Percentiles rank a stretch among this genome's conserved stretches.
Evolutionary conservation across 108 stramenopile species (phyloP).

Genomic region (Schizochytrium sp.): DNA sequence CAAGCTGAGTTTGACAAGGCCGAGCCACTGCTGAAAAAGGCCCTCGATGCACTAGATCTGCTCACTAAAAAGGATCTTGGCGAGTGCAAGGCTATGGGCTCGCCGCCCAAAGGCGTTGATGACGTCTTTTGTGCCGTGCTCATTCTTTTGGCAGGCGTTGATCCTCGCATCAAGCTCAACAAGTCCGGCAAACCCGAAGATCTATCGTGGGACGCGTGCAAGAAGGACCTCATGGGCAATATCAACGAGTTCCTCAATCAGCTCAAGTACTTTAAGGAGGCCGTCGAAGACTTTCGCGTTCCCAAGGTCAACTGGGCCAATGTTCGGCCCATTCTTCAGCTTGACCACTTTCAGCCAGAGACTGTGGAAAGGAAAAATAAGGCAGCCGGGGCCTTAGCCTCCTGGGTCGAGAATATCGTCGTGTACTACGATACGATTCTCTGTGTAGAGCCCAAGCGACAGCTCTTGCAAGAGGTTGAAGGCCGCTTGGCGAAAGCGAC

Average conservation of each 20-base stretch:
- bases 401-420: constrained; percentile 68
- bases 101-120: constrained; percentile 64
- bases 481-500: constrained; percentile 56
- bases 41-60: constrained; percentile 60
- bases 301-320: constrained; percentile 59
- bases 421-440: constrained; percentile 66
- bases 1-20: constrained; percentile 57
- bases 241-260: constrained; percentile 65
- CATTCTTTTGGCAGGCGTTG: constrained; percentile 69
- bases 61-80: constrained; percentile 52
- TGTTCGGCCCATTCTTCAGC: constrained; percentile 50
- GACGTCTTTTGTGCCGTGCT: constrained; percentile 78
- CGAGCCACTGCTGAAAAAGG: constrained; percentile 53
- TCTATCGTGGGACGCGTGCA: constrained; percentile 63
- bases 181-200: constrained; percentile 65
- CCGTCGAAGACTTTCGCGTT: constrained; percentile 51
- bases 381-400: constrained; percentile 64
- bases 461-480: constrained; percentile 57
- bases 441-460: constrained; percentile 65
- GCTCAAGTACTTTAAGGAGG: constrained; percentile 59
- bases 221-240: constrained; percentile 67
- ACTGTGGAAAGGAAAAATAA: constrained; percentile 60
- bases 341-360: constrained; percentile 66
- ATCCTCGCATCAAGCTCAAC: constrained; percentile 37
- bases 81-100: constrained; percentile 54